phyloP scores from a whole-genome alignment of 208 protist species.

The Strigomonas oncopelti region DNA sequence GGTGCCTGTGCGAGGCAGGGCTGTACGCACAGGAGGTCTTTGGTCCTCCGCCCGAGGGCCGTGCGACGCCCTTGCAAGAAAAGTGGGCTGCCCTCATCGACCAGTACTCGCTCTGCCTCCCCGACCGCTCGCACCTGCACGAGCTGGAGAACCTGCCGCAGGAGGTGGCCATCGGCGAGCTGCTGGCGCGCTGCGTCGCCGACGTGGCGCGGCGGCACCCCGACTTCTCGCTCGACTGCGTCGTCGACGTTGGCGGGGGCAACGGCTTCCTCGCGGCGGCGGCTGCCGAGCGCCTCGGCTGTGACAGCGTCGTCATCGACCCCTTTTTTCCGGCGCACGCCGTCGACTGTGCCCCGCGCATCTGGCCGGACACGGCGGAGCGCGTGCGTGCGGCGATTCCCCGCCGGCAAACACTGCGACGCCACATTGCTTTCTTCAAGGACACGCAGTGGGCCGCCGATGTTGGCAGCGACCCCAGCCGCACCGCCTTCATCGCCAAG shows the following conservation, averaged over 20 bases:
- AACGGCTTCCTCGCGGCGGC: slow-evolving; percentile 77
- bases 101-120: slow-evolving; percentile 39
- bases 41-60: neutral
- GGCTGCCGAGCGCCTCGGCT: slow-evolving; percentile 53
- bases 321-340: slow-evolving; percentile 63
- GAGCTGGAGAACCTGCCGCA: slow-evolving; percentile 69
- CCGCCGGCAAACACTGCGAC: slow-evolving; percentile 30
- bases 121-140: slow-evolving; percentile 51
- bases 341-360: slow-evolving; percentile 61
- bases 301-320: slow-evolving; percentile 67
- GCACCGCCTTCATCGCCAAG: slow-evolving; percentile 65
- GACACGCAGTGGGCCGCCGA: slow-evolving; percentile 46
- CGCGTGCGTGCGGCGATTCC: slow-evolving; percentile 30
- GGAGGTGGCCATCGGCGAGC: slow-evolving; percentile 59
- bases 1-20: slow-evolving; percentile 23
- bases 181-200: slow-evolving; percentile 16
- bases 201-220: neutral
- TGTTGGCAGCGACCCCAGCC: slow-evolving; percentile 27
- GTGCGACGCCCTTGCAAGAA: neutral
- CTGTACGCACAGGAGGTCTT: slow-evolving; percentile 18
- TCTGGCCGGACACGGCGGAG: slow-evolving; percentile 48
- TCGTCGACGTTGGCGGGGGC: slow-evolving; percentile 80
- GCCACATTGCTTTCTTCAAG: slow-evolving; percentile 38
- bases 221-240: slow-evolving; percentile 14
- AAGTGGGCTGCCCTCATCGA: slow-evolving; percentile 40